Evolutionary conservation across 2,329 filamentous ascomycete species (phyloP).

Genomic region (Fusarium austroafricanum): DNA sequence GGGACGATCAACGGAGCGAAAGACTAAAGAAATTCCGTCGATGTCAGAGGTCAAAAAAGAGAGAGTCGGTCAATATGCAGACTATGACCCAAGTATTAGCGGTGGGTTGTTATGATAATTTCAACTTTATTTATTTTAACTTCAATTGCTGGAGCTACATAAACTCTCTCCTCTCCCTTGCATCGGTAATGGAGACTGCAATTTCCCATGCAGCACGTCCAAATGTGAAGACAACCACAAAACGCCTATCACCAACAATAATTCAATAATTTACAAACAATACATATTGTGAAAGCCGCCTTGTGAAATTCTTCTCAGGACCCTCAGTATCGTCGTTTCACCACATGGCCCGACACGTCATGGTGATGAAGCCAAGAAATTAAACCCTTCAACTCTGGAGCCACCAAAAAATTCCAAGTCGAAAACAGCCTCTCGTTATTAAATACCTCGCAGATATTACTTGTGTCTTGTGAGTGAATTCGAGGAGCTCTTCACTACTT

Average conservation of each 20-base stretch:
- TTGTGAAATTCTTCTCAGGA: background rate
- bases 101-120: background rate
- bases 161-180: slow-evolving; percentile 32
- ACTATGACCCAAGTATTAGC: background rate
- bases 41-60: background rate
- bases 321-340: slow-evolving; percentile 17
- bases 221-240: background rate
- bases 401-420: background rate
- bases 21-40: slow-evolving; percentile 1
- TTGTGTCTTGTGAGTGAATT: background rate
- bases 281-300: background rate
- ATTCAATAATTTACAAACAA: background rate
- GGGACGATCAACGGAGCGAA: slow-evolving; percentile 28
- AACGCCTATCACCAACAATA: background rate
- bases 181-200: slow-evolving; percentile 19
- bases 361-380: slow-evolving; percentile 33
- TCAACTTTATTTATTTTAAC: background rate
- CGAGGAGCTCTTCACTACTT: background rate
- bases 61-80: too few relatives aligned
- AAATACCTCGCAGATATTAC: background rate
- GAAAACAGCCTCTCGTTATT: background rate
- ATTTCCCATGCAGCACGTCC: slow-evolving; percentile 28
- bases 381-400: background rate
- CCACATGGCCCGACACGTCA: slow-evolving; percentile 23
- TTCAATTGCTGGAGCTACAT: background rate